Conservation (phyloP, 1,284 basidiomycete species). For the Cryptococcus sp. region DNA sequence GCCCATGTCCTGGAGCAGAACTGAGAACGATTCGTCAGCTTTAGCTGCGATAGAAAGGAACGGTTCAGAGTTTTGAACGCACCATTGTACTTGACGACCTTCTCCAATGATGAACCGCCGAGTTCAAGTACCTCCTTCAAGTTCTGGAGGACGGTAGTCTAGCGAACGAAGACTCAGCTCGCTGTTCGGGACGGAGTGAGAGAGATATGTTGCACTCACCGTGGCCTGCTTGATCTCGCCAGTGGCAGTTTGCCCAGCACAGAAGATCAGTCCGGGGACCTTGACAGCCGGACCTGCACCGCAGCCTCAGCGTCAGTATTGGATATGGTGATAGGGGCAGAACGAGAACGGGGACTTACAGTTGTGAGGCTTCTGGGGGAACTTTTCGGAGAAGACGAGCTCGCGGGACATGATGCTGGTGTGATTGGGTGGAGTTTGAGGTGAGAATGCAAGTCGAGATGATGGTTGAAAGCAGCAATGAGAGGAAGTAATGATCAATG, state of each 20-base stretch:
- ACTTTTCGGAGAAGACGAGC: constrained; percentile 34
- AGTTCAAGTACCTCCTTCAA: too few species aligned
- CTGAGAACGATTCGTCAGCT: too few species aligned
- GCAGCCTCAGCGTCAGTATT: neutral
- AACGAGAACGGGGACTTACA: constrained; percentile 14
- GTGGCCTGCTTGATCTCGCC: constrained; percentile 41
- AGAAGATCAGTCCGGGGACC: constrained; percentile 42
- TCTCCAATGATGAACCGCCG: too few species aligned
- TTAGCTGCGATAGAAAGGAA: too few species aligned
- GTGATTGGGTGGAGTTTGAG: neutral
- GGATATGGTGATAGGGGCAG: neutral
- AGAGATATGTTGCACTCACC: constrained; percentile 13
- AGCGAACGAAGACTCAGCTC: neutral
- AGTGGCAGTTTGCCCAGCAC: constrained; percentile 37
- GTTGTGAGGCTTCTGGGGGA: constrained; percentile 44
- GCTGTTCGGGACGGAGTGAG: too few species aligned
- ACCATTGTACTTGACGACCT: too few species aligned
- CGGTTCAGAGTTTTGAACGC: too few species aligned
- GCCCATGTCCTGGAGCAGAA: too few species aligned
- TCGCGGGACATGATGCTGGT: constrained; percentile 14
- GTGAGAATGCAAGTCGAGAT: neutral
- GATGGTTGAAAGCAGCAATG: neutral
- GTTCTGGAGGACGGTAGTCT: neutral
- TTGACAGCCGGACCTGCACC: constrained; percentile 35
- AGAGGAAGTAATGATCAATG: too few species aligned